These are phyloP conservation scores for Neofusicoccum cordaticola DNA, from an alignment of 2,329 filamentous ascomycete genomes.

Conservation along the genomic window DNA sequence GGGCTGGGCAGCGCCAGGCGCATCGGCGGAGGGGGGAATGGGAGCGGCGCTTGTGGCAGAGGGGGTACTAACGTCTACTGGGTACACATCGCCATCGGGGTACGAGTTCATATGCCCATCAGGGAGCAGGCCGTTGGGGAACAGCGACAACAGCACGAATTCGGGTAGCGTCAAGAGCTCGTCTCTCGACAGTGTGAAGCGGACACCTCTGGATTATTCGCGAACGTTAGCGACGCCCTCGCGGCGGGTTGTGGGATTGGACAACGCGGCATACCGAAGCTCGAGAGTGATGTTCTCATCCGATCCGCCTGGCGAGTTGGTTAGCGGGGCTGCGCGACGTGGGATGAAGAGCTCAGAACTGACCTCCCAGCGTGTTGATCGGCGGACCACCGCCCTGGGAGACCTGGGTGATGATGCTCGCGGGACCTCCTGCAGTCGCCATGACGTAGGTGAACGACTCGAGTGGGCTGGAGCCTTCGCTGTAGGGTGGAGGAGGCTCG, in stretches of 20 bases:
- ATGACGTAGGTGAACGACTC: conserved; percentile 94
- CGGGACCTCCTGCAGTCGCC: conserved; percentile 93
- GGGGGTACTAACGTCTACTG: conserved; percentile 79
- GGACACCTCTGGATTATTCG: conserved; percentile 66
- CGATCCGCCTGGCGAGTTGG: conserved; percentile 59
- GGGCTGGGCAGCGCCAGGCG: conserved; percentile 18
- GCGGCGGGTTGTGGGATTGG: background rate
- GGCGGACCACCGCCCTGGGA: conserved; percentile 84
- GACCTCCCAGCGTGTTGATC: conserved; percentile 85
- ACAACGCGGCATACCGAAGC: conserved; percentile 64
- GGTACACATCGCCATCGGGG: conserved; percentile 88
- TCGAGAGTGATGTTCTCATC: conserved; percentile 96
- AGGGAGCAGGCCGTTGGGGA: conserved; percentile 95
- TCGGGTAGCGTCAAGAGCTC: conserved; percentile 93
- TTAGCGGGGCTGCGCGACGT: conserved; percentile 12
- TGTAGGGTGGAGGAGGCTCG: conserved; percentile 94
- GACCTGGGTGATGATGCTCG: conserved; percentile 99
- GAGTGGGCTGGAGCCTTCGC: conserved; percentile 89
- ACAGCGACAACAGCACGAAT: conserved; percentile 95
- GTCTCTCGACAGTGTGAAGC: conserved; percentile 90
- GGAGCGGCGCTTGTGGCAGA: background rate
- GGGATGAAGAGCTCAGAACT: background rate
- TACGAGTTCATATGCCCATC: conserved; percentile 95
- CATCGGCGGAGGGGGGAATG: conserved; percentile 26
- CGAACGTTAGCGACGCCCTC: conserved; percentile 21